phyloP scores from a whole-genome alignment of 192 early-diverging fungal genomes.

The Linnemannia elongata region DNA sequence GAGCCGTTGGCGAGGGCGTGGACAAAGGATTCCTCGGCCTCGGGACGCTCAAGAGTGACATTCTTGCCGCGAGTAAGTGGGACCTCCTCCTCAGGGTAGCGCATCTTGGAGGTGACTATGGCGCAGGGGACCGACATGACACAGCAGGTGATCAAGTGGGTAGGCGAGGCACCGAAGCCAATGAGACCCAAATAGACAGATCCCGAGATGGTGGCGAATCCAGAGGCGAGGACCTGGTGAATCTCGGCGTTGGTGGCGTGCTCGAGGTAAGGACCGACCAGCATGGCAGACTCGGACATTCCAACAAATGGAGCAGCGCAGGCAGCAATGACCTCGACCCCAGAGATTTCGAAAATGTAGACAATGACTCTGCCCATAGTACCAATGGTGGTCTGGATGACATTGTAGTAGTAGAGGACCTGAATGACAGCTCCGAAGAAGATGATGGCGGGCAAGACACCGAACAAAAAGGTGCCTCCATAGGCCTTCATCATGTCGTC shows the following conservation, averaged over 20 bases:
- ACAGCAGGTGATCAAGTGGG: conserved; percentile 84
- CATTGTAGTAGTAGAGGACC: conserved; percentile 85
- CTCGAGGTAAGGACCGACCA: conserved; percentile 85
- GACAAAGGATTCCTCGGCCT: conserved; percentile 80
- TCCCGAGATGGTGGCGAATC: conserved; percentile 92
- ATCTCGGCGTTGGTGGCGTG: conserved; percentile 89
- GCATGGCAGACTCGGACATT: conserved; percentile 83
- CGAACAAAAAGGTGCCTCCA: conserved; percentile 69
- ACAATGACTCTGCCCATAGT: conserved; percentile 76
- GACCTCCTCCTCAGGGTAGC: conserved; percentile 87
- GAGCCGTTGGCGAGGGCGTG: conserved; percentile 90
- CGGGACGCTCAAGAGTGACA: conserved; percentile 65
- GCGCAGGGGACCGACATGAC: conserved; percentile 93
- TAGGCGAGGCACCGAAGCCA: conserved; percentile 72
- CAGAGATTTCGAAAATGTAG: conserved; percentile 79
- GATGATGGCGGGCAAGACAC: conserved; percentile 87
- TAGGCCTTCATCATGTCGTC: conserved; percentile 56
- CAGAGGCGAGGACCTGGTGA: conserved; percentile 89
- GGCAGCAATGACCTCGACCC: conserved; percentile 87
- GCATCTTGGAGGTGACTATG: conserved; percentile 87
- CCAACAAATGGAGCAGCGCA: conserved; percentile 90
- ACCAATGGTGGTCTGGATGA: conserved; percentile 84
- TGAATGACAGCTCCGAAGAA: conserved; percentile 92
- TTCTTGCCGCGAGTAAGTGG: conserved; percentile 82
- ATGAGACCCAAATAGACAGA: conserved; percentile 85